These are phyloP conservation scores for Plantago elongata DNA, from an alignment of 257 asterid species.

Conservation along the genomic window DNA sequence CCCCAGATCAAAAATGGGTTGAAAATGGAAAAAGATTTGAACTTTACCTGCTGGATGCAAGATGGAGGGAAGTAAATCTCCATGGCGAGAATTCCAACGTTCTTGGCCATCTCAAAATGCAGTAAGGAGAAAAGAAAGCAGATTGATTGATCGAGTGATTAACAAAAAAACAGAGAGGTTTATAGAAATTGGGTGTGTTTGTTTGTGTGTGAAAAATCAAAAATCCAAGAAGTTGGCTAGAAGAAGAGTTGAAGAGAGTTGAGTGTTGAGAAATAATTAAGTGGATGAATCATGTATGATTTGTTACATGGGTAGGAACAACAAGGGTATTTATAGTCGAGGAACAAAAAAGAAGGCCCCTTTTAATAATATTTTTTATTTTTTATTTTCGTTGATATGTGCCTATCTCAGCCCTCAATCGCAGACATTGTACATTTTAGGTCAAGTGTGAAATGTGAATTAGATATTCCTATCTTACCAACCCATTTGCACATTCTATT, in stretches of 20 bases:
- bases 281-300: not conserved
- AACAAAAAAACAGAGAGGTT: not conserved
- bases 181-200: not conserved
- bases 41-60: slow-evolving; percentile 82
- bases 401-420: too few relatives aligned
- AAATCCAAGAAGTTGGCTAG: not conserved
- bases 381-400: too few relatives aligned
- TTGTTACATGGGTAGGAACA: not conserved
- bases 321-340: not conserved
- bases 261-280: not conserved
- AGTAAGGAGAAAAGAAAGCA: not conserved
- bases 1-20: not conserved
- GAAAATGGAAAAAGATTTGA: not conserved
- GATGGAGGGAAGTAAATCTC: slow-evolving; percentile 96
- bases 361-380: too few relatives aligned
- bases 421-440: too few relatives aligned
- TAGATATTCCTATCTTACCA: too few relatives aligned
- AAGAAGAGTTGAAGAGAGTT: not conserved
- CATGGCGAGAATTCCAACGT: slow-evolving; percentile 95
- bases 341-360: too few relatives aligned
- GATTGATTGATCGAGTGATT: not conserved
- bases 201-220: not conserved
- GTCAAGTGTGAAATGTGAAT: too few relatives aligned
- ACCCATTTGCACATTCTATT: too few relatives aligned
- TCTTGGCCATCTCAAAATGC: slow-evolving; percentile 36